Evolutionary conservation across 192 early-diverging fungal species (phyloP).

Genomic region (Backusella sp.): DNA sequence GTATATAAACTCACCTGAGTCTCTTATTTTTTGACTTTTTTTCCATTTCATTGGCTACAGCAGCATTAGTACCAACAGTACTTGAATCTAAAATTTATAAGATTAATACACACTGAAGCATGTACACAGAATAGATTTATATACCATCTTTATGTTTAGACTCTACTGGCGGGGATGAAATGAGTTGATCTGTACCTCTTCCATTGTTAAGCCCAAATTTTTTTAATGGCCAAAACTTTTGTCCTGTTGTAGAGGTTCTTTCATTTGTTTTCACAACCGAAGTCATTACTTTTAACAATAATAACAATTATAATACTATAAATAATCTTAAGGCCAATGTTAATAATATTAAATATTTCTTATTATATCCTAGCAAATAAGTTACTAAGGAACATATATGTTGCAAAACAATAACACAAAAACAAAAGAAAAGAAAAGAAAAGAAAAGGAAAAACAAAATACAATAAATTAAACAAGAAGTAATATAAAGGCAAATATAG

Average conservation of each 20-base stretch:
- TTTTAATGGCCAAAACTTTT: constrained; percentile 33
- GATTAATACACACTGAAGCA: neutral
- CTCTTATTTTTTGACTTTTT: constrained; percentile 24
- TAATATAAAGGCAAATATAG: neutral
- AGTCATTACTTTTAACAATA: neutral
- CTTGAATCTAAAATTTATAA: neutral
- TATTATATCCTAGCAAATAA: neutral
- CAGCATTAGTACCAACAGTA: neutral
- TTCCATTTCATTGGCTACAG: neutral
- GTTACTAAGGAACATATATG: neutral
- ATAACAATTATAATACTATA: neutral
- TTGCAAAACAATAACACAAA: neutral
- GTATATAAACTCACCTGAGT: constrained; percentile 16
- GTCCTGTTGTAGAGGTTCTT: constrained; percentile 11
- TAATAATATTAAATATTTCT: neutral
- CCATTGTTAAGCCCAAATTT: constrained; percentile 16
- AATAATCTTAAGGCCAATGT: neutral
- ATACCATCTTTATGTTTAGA: neutral
- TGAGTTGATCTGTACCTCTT: constrained; percentile 1
- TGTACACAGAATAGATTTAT: neutral
- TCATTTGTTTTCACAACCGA: constrained; percentile 8
- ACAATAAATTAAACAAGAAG: neutral
- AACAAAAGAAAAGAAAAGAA: neutral
- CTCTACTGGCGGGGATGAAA: neutral
- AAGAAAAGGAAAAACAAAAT: neutral